Evolutionary conservation across 208 protist genomes (phyloP).

Genomic region (Leishmania major): DNA sequence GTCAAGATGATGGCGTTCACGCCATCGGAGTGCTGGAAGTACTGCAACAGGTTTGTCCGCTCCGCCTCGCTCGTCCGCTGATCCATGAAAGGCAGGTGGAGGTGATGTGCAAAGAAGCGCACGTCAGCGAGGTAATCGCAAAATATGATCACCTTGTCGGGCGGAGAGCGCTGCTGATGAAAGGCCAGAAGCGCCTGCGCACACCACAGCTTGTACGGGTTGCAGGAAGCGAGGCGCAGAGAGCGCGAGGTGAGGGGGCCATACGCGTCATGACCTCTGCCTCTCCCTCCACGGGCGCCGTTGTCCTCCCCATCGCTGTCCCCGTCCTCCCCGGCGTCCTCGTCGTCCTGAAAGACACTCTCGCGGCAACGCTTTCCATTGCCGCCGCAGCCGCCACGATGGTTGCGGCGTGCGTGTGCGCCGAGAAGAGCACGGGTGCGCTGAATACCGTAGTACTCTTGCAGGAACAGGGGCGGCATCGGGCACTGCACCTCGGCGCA

Average conservation of each 20-base stretch:
- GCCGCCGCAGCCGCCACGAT: not conserved
- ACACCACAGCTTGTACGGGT: slow-evolving; percentile 92
- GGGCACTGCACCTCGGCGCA: slow-evolving; percentile 98
- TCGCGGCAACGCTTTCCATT: slow-evolving; percentile 3
- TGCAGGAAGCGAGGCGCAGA: slow-evolving; percentile 75
- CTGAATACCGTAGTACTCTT: slow-evolving; percentile 52
- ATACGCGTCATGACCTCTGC: not conserved
- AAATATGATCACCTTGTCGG: slow-evolving; percentile 94
- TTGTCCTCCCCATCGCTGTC: slow-evolving; percentile 4
- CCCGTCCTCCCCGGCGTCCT: slow-evolving; percentile 2
- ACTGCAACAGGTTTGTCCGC: slow-evolving; percentile 80
- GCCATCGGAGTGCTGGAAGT: slow-evolving; percentile 77
- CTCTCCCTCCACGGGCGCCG: not conserved
- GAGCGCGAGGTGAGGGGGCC: slow-evolving; percentile 30
- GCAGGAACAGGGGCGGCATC: slow-evolving; percentile 88
- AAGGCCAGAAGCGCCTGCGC: slow-evolving; percentile 94
- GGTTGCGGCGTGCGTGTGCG: not conserved
- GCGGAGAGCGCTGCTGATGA: slow-evolving; percentile 93
- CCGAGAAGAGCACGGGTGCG: slow-evolving; percentile 16
- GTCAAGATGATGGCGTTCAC: slow-evolving; percentile 98
- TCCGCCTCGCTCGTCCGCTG: slow-evolving; percentile 80
- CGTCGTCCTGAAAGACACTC: slow-evolving; percentile 1
- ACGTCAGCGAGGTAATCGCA: slow-evolving; percentile 89
- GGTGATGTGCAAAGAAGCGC: slow-evolving; percentile 80
- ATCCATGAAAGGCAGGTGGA: slow-evolving; percentile 90